A percentile compares a stretch with the other conserved stretches of the same genome.
These are phyloP conservation scores for Xerocomus alliaceus DNA, from an alignment of 1,284 basidiomycete species.

Conservation along the genomic window DNA sequence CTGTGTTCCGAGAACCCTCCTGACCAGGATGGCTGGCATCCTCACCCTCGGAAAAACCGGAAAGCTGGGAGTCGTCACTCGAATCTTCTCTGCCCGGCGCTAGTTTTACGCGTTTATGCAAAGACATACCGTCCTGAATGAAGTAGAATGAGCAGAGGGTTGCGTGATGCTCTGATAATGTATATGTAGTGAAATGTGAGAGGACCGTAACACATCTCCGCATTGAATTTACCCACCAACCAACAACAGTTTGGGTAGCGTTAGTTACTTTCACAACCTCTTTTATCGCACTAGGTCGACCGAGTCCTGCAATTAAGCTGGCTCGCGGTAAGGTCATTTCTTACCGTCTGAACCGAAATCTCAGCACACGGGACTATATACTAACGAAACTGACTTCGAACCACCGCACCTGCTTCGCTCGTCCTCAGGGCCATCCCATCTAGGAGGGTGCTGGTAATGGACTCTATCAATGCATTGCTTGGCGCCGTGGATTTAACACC, in stretches of 20 bases:
- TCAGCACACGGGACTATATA: constrained; percentile 4
- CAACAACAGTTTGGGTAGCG: neutral
- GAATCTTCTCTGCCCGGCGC: constrained; percentile 38
- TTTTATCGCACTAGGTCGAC: constrained; percentile 4
- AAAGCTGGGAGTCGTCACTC: constrained; percentile 25
- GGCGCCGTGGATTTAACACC: constrained; percentile 59
- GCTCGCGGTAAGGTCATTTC: constrained; percentile 17
- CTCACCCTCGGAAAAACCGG: constrained; percentile 33
- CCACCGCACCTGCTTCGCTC: constrained; percentile 3
- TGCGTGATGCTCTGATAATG: constrained; percentile 1
- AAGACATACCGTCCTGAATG: constrained; percentile 40
- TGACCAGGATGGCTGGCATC: constrained; percentile 44
- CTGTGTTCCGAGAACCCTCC: constrained; percentile 53
- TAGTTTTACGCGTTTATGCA: constrained; percentile 49
- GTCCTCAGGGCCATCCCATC: constrained; percentile 8
- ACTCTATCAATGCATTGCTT: constrained; percentile 12
- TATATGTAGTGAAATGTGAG: neutral
- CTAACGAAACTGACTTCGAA: constrained; percentile 11
- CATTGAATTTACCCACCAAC: constrained; percentile 4
- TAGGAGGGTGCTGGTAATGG: constrained; percentile 17
- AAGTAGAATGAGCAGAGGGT: neutral
- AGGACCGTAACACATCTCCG: constrained; percentile 7
- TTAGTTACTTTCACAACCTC: constrained; percentile 9
- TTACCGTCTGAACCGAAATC: constrained; percentile 31
- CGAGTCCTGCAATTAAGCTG: constrained; percentile 2